A percentile compares a stretch with the other conserved stretches of the same genome.
Evolutionary conservation across 192 early-diverging fungal species (phyloP).

Genomic region (Dimargaris cristalligena): DNA sequence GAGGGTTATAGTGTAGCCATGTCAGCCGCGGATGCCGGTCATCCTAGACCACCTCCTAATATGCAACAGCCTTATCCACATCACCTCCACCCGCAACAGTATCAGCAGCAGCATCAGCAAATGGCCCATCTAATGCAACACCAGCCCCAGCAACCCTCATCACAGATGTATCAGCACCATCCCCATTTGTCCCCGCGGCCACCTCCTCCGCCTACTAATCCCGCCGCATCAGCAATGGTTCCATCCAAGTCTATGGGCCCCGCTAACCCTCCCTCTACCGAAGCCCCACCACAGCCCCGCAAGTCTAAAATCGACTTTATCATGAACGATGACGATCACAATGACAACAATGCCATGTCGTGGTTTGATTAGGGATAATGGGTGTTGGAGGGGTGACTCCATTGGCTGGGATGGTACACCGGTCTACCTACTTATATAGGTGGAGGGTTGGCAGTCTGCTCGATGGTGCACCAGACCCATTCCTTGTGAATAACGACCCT

Average conservation of each 20-base stretch:
- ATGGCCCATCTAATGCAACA: neutral
- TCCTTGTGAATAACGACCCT: too few species aligned
- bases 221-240: neutral
- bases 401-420: too few species aligned
- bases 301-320: neutral
- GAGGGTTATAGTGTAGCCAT: too few species aligned
- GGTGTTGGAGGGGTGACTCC: too few species aligned
- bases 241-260: neutral
- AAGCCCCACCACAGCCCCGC: neutral
- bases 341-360: neutral
- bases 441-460: neutral
- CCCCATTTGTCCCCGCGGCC: neutral
- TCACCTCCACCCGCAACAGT: neutral
- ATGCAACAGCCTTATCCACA: neutral
- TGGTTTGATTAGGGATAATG: neutral
- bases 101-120: neutral
- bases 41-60: neutral
- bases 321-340: neutral
- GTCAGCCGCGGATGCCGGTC: neutral
- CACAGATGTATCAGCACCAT: neutral
- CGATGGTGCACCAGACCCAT: too few species aligned
- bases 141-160: neutral
- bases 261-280: neutral
- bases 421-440: neutral
- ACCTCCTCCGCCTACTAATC: neutral